A percentile compares a stretch with the other conserved stretches of the same genome.
Evolutionary conservation across 2,329 filamentous ascomycete genomes (phyloP).

Genomic region (Hypoxylon sp.): DNA sequence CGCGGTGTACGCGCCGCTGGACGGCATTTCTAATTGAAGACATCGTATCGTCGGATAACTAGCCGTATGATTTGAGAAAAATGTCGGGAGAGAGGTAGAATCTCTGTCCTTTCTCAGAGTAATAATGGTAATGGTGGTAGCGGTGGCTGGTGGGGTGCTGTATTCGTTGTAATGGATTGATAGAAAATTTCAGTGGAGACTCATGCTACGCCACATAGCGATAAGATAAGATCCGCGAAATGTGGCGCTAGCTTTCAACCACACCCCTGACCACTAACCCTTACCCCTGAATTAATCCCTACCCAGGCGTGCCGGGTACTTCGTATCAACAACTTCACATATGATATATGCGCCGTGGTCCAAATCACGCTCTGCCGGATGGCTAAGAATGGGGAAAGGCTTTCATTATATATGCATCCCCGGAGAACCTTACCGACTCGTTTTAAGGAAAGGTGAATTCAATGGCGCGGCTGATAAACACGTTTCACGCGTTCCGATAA

Average conservation of each 20-base stretch:
- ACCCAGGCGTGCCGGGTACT: background rate
- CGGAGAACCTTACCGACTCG: constrained; percentile 3
- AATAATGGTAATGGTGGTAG: constrained; percentile 9
- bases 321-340: background rate
- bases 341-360: no score
- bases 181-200: constrained; percentile 42
- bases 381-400: background rate
- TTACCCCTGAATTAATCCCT: constrained; percentile 15
- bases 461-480: constrained; percentile 13
- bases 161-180: constrained; percentile 15
- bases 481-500: constrained; percentile 17
- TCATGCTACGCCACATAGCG: background rate
- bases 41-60: constrained; percentile 56
- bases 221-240: constrained; percentile 21
- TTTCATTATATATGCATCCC: background rate
- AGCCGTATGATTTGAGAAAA: background rate
- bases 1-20: constrained; percentile 87
- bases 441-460: background rate
- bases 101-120: background rate
- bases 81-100: background rate
- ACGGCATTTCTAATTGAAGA: constrained; percentile 76
- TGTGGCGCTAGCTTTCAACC: constrained; percentile 18
- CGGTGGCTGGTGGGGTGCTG: constrained; percentile 16
- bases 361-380: background rate
- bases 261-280: background rate